These are phyloP conservation scores for Chionographis japonica DNA, from an alignment of 106 monocot species.

Conservation along the genomic window DNA sequence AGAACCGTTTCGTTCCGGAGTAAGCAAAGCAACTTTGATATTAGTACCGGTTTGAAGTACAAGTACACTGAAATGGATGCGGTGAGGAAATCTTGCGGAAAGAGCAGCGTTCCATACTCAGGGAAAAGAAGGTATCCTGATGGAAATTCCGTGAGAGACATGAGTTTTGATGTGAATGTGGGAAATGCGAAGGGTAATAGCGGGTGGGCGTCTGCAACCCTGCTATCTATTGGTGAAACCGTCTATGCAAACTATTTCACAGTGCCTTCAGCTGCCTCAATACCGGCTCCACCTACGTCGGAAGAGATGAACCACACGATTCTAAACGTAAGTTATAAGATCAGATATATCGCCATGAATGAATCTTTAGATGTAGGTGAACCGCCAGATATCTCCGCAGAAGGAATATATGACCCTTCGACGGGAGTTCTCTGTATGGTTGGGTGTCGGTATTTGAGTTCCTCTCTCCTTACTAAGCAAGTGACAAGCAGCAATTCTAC, in stretches of 20 bases:
- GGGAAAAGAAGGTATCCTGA: slow-evolving; percentile 6
- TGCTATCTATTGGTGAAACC: slow-evolving; percentile 18
- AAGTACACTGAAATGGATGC: slow-evolving; percentile 7
- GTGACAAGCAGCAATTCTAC: neutral
- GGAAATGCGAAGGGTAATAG: neutral
- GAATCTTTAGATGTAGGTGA: neutral
- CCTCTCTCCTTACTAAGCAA: neutral
- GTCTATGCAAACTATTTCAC: neutral
- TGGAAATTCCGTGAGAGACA: neutral
- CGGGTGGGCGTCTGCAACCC: neutral
- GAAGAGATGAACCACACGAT: neutral
- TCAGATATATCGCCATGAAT: neutral
- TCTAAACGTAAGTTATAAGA: slow-evolving; percentile 22
- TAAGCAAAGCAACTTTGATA: neutral
- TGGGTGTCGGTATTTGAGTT: slow-evolving; percentile 9
- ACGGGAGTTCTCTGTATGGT: slow-evolving; percentile 21
- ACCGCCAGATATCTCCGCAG: slow-evolving; percentile 13
- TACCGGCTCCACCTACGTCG: neutral
- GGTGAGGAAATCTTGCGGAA: slow-evolving; percentile 1
- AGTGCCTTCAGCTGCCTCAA: neutral
- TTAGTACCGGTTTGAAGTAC: slow-evolving; percentile 14
- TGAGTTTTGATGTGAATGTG: slow-evolving; percentile 4
- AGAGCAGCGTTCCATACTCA: neutral
- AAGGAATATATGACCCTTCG: slow-evolving; percentile 21
- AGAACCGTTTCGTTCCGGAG: slow-evolving; percentile 9